These are phyloP conservation scores for Paecilomyces dactylethromorphus DNA, from an alignment of 2,329 filamentous ascomycete genomes.

Conservation along the genomic window DNA sequence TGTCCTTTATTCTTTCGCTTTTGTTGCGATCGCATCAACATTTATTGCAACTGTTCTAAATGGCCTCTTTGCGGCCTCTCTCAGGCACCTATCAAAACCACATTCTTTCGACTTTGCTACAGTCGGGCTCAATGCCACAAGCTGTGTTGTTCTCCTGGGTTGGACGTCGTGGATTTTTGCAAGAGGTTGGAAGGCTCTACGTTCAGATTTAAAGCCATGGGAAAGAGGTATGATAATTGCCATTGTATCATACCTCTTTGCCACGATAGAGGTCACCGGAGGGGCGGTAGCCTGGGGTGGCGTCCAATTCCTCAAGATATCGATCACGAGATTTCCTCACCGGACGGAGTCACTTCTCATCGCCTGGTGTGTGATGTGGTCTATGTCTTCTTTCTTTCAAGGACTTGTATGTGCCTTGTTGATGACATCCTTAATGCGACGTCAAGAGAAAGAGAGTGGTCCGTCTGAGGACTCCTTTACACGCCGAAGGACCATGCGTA, in stretches of 20 bases:
- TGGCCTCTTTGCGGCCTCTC: slow-evolving; percentile 19
- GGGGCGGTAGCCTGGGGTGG: slow-evolving; percentile 19
- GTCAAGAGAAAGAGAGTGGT: slow-evolving; percentile 11
- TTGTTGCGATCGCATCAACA: slow-evolving; percentile 13
- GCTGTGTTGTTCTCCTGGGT: slow-evolving; percentile 14
- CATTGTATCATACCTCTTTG: slow-evolving; percentile 17
- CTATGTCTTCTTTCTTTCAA: slow-evolving; percentile 24
- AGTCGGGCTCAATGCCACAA: slow-evolving; percentile 17
- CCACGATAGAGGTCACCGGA: slow-evolving; percentile 19
- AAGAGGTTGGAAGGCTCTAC: slow-evolving; percentile 10
- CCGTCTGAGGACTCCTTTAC: slow-evolving; percentile 17
- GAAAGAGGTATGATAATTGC: slow-evolving; percentile 11
- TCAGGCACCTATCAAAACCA: slow-evolving; percentile 11
- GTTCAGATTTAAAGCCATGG: slow-evolving; percentile 10
- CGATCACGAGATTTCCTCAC: slow-evolving; percentile 2
- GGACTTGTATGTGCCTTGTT: slow-evolving; percentile 23
- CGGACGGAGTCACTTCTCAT: slow-evolving; percentile 15
- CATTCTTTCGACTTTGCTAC: slow-evolving; percentile 16
- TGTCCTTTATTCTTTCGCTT: background rate
- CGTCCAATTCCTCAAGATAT: slow-evolving; percentile 7
- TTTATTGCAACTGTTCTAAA: slow-evolving; percentile 21
- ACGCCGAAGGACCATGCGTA: slow-evolving; percentile 12
- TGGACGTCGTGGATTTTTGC: slow-evolving; percentile 13
- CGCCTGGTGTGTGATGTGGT: slow-evolving; percentile 31
- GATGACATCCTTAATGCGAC: slow-evolving; percentile 11